A percentile compares a stretch with the other conserved stretches of the same genome.
Conservation (phyloP, 176 grass and related monocot genomes). For the Musa schizocarpa region DNA sequence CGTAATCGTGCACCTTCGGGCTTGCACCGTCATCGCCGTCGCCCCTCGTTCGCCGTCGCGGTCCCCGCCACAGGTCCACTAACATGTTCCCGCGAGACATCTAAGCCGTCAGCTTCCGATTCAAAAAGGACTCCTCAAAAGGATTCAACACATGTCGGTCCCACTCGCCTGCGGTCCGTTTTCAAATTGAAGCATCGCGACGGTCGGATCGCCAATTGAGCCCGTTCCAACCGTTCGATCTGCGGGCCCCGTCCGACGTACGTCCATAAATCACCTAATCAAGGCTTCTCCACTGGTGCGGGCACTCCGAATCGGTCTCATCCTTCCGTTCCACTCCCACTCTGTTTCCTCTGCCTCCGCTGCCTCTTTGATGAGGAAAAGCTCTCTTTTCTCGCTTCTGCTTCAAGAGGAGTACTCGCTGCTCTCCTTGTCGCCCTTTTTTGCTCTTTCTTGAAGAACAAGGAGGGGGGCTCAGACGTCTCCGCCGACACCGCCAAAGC, state of each 20-base stretch:
- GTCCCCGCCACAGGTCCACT: not conserved
- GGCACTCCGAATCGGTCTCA: too few species aligned
- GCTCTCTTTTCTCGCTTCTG: conserved; percentile 5
- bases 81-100: not conserved
- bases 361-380: not conserved
- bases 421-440: not conserved
- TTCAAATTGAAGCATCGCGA: not conserved
- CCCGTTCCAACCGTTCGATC: not conserved
- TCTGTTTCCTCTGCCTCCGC: not conserved
- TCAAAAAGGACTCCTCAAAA: not conserved
- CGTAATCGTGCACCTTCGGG: too few species aligned
- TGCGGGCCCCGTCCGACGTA: not conserved
- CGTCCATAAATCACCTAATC: not conserved
- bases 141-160: too few species aligned
- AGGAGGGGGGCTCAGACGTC: not conserved
- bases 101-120: not conserved
- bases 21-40: too few species aligned
- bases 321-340: too few species aligned
- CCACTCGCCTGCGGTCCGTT: not conserved
- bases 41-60: too few species aligned
- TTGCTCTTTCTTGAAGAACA: not conserved
- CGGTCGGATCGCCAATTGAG: not conserved
- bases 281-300: too few species aligned
- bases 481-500: not conserved
- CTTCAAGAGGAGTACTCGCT: not conserved